Evolutionary conservation across 83 land plant genomes (phyloP).

Genomic region (Isoetes engelmannii): DNA sequence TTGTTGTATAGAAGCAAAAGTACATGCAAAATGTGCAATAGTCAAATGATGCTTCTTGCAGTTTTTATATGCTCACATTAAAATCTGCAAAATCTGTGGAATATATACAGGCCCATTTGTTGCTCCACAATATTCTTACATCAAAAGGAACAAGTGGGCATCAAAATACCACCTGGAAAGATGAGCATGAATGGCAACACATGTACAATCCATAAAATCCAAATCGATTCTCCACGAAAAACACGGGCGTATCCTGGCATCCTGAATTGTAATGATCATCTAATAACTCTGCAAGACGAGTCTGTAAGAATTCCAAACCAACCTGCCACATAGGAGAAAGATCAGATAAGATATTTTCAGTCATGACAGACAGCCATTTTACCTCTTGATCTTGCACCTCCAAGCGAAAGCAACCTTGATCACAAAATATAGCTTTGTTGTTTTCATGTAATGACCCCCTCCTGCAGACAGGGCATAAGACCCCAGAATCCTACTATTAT

Average conservation of each 20-base stretch:
- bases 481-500: background rate
- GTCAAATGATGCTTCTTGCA: too few species aligned
- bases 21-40: too few species aligned
- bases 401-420: background rate
- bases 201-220: background rate
- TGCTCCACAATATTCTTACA: too few species aligned
- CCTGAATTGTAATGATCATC: conserved; percentile 5
- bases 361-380: background rate
- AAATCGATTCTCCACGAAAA: background rate
- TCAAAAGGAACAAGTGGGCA: too few species aligned
- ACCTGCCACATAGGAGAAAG: background rate
- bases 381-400: background rate
- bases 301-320: conserved; percentile 5
- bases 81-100: too few species aligned
- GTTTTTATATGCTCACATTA: too few species aligned
- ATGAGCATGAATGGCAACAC: background rate
- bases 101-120: too few species aligned
- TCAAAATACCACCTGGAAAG: background rate
- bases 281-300: conserved; percentile 1
- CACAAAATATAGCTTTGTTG: background rate
- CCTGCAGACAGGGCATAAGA: background rate
- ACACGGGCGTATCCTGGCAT: background rate
- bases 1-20: too few species aligned
- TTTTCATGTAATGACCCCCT: background rate
- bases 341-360: background rate